A percentile compares a stretch with the other conserved stretches of the same genome.
These are phyloP conservation scores for Curvularia eragrostidis DNA, from an alignment of 2,329 filamentous ascomycete species.

Conservation along the genomic window DNA sequence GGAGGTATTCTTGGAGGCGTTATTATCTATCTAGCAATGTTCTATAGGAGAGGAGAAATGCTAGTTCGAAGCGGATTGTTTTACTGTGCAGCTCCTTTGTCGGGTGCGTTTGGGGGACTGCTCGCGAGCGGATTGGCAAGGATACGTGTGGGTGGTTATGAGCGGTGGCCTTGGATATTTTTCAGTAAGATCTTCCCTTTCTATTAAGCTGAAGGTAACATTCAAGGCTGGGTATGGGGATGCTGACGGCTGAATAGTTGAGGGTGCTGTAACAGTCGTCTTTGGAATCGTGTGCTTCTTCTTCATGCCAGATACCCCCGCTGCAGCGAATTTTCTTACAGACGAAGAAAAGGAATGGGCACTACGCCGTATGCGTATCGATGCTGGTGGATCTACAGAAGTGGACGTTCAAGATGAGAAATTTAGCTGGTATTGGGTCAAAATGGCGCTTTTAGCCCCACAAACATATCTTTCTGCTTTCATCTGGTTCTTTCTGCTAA, in stretches of 20 bases:
- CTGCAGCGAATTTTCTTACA: constrained; percentile 43
- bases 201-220: background rate
- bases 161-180: constrained; percentile 45
- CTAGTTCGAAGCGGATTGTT: constrained; percentile 51
- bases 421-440: constrained; percentile 54
- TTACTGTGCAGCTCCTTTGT: constrained; percentile 49
- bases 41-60: constrained; percentile 51
- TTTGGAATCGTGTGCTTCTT: constrained; percentile 58
- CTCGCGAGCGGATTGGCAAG: constrained; percentile 52
- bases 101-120: constrained; percentile 53
- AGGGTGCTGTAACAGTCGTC: constrained; percentile 38
- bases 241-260: constrained; percentile 39
- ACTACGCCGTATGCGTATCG: constrained; percentile 37
- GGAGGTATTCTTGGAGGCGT: constrained; percentile 52
- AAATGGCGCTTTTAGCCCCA: constrained; percentile 37
- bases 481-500: constrained; percentile 50
- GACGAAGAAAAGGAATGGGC: constrained; percentile 38
- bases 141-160: constrained; percentile 49
- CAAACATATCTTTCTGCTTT: constrained; percentile 51
- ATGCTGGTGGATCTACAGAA: constrained; percentile 34
- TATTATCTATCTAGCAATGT: constrained; percentile 53
- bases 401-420: constrained; percentile 48
- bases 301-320: constrained; percentile 58
- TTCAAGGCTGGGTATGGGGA: background rate
- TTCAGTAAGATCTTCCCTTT: constrained; percentile 21